These are phyloP conservation scores for Dictyostelium brefeldianum DNA, from an alignment of 78 protist genomes.

Conservation along the genomic window DNA sequence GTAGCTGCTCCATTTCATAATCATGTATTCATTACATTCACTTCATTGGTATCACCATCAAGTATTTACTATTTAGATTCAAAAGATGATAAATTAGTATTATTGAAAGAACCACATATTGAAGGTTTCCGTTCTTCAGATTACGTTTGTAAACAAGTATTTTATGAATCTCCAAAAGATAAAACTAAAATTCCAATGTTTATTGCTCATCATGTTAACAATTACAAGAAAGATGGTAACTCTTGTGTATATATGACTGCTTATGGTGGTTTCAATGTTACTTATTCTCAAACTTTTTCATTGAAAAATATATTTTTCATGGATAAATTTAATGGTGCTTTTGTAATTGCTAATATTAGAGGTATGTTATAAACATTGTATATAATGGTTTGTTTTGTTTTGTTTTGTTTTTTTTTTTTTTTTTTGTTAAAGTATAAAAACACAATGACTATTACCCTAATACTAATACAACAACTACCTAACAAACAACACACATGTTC, in stretches of 20 bases:
- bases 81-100: slow-evolving; percentile 15
- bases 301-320: slow-evolving; percentile 61
- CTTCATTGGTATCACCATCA: slow-evolving; percentile 78
- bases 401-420: not conserved
- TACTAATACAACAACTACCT: not conserved
- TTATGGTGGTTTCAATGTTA: slow-evolving; percentile 97
- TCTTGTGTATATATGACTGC: slow-evolving; percentile 79
- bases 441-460: not conserved
- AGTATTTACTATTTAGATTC: slow-evolving; percentile 39
- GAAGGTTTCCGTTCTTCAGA: slow-evolving; percentile 36
- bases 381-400: not conserved
- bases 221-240: slow-evolving; percentile 27
- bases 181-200: slow-evolving; percentile 97
- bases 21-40: slow-evolving; percentile 77
- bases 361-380: slow-evolving; percentile 79
- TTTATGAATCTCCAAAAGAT: slow-evolving; percentile 87
- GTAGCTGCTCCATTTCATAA: not conserved
- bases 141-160: slow-evolving; percentile 89
- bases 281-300: slow-evolving; percentile 84
- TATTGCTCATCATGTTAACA: slow-evolving; percentile 50
- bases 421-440: no score
- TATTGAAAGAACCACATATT: slow-evolving; percentile 34
- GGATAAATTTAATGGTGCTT: slow-evolving; percentile 84
- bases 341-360: slow-evolving; percentile 94
- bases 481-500: no score